Base-by-base conservation (phyloP, 1,284 basidiomycete species). In the Tausonia pullulans region DNA sequence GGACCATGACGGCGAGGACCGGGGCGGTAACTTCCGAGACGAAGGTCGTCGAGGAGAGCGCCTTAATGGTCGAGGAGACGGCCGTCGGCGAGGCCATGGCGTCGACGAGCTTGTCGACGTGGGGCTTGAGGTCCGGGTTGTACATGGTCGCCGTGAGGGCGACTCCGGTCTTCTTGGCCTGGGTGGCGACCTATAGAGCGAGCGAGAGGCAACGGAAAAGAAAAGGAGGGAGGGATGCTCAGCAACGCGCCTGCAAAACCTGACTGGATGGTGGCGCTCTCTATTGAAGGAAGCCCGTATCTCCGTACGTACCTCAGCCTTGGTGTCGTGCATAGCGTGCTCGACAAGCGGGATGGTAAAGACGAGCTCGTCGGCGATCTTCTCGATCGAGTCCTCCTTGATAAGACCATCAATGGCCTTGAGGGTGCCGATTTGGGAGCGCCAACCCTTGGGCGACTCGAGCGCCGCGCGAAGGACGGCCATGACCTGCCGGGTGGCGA, bases 11-110 rank as follows among this genome's bases (percentile, higher is more conserved):
- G 40, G 96, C 95, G 52, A 98, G 83, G 13, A 95, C 93, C 13
- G 95, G 95, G 0, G 91, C 88, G 46, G 89, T 97, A 70, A 98
- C 93, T 78, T 98, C 95, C 63, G 93, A 90, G 67, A 98, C 96
- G 72, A 97, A 98, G 13, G 95, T 98, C 51, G 91, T 94, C 65
- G 74, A 74, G 6, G 92, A 94, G 8, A 98, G 82, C 58, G 91
- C 85, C 80, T 98, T 98, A 83, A 98, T 94, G 72, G 93, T 96
- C 52, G 87, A 86, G 8, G 93, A 85, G 16, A 98, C 94, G 54
- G 80, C 78, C 61, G 79, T 76, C 4, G 95, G 90, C 71, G 92
- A 86, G 60, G 87, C 84, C 95, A 98, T 98, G 77, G 91, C 91
- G 76, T 90, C 90, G 68, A 98, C 94, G 67, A 98, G 85, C 58